phyloP scores from a whole-genome alignment of 192 early-diverging fungal species.

The Gaertneriomyces sp. region DNA sequence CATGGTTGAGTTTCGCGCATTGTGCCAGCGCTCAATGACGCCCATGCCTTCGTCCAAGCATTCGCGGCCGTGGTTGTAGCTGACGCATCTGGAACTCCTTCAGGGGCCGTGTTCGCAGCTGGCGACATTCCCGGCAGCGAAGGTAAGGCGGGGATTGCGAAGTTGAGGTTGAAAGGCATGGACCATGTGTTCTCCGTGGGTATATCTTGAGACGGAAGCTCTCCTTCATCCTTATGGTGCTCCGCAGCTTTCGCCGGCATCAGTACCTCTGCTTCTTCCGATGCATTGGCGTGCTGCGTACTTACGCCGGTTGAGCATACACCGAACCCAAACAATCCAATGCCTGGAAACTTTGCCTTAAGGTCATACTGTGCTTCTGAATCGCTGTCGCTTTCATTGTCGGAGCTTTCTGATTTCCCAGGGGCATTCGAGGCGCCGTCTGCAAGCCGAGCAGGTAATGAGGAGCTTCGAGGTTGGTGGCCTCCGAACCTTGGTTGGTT shows the following conservation, averaged over 20 bases:
- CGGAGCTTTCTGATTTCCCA: not conserved
- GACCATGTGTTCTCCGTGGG: not conserved
- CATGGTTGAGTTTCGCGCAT: conserved; percentile 13
- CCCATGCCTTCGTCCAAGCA: conserved; percentile 15
- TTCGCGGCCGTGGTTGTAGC: conserved; percentile 15
- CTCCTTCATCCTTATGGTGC: not conserved
- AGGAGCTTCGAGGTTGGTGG: not conserved
- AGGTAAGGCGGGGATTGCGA: conserved; percentile 5
- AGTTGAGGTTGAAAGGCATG: conserved; percentile 8
- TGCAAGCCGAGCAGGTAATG: not conserved
- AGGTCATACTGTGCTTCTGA: conserved; percentile 17
- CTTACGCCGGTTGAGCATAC: not conserved
- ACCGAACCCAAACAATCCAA: conserved; percentile 17
- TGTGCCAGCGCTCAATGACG: conserved; percentile 6
- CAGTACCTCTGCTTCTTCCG: not conserved
- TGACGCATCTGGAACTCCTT: not conserved
- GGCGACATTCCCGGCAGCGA: conserved; percentile 3
- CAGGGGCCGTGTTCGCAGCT: conserved; percentile 3
- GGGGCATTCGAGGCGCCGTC: not conserved
- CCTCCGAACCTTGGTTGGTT: not conserved
- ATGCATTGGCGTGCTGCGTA: not conserved
- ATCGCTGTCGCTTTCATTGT: not conserved
- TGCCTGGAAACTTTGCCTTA: conserved; percentile 12
- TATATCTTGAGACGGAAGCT: not conserved
- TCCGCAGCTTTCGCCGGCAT: not conserved